A percentile compares a stretch with the other conserved stretches of the same genome.
Evolutionary conservation across 2,329 filamentous ascomycete species (phyloP).

Genomic region (Sordariomycetes sp.): DNA sequence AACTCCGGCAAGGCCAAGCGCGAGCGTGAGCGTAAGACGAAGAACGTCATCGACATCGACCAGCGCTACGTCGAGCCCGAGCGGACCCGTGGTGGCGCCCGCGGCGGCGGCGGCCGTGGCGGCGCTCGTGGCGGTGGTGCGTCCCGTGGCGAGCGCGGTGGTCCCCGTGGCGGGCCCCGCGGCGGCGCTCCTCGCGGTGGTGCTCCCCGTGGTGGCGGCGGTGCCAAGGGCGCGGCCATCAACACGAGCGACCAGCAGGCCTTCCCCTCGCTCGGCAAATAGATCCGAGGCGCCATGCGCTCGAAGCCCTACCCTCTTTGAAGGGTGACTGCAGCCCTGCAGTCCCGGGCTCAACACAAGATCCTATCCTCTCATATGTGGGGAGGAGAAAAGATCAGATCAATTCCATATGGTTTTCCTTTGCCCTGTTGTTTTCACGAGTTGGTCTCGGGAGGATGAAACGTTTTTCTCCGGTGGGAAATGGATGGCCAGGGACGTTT

Average conservation of each 20-base stretch:
- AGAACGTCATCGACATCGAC: conserved; percentile 83
- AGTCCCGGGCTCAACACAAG: neutral
- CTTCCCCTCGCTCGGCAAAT: conserved; percentile 51
- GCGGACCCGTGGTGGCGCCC: conserved; percentile 44
- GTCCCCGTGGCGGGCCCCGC: conserved; percentile 33
- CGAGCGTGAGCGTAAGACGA: conserved; percentile 84
- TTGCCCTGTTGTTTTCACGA: neutral
- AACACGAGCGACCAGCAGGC: conserved; percentile 47
- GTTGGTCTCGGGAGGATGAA: neutral
- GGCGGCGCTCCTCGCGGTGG: conserved; percentile 34
- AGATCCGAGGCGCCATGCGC: conserved; percentile 14
- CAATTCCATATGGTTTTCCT: neutral
- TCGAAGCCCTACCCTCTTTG: too few relatives aligned
- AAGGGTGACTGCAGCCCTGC: too few relatives aligned
- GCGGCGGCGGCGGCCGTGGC: conserved; percentile 40
- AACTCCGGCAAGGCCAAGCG: conserved; percentile 68
- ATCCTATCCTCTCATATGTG: neutral
- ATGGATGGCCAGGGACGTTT: neutral
- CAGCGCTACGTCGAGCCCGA: conserved; percentile 67
- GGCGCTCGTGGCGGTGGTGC: conserved; percentile 33
- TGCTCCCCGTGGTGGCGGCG: conserved; percentile 28
- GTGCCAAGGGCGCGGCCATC: conserved; percentile 31
- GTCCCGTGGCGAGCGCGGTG: conserved; percentile 31
- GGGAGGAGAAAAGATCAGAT: neutral
- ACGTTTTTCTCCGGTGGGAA: neutral